Conservation (phyloP, 495 filamentous ascomycete genomes). For the Talaromyces trachyspermus region DNA sequence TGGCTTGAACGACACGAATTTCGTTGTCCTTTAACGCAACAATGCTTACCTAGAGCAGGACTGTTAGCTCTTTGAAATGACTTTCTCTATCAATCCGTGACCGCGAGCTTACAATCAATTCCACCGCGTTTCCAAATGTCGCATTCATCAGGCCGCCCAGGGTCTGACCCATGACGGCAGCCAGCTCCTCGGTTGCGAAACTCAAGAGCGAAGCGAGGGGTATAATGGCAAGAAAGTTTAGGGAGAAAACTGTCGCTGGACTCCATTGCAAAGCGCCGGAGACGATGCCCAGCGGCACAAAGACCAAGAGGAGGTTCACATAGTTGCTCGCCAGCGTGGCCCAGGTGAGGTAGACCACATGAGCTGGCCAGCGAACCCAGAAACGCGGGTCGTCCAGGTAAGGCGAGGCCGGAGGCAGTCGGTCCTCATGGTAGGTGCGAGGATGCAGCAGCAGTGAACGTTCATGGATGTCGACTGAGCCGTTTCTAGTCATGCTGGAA, state of each 20-base stretch:
- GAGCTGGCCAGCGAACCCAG: conserved; percentile 52
- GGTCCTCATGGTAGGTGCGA: conserved; percentile 8
- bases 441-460: conserved; percentile 23
- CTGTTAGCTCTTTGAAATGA: conserved; percentile 5
- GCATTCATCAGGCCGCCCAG: conserved; percentile 91
- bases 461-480: conserved; percentile 23
- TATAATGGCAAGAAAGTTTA: conserved; percentile 96
- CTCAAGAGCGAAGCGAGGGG: conserved; percentile 87
- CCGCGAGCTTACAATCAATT: conserved; percentile 70
- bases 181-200: conserved; percentile 92
- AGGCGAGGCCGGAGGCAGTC: conserved; percentile 14
- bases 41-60: conserved; percentile 70
- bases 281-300: conserved; percentile 84
- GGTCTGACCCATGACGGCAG: conserved; percentile 76
- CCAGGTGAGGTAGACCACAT: conserved; percentile 43
- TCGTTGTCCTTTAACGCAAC: conserved; percentile 79
- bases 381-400: conserved; percentile 29
- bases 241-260: conserved; percentile 67
- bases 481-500: conserved; percentile 17
- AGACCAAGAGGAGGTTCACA: conserved; percentile 80
- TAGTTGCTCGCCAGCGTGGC: conserved; percentile 56
- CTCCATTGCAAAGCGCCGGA: conserved; percentile 66
- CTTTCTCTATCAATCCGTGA: conserved; percentile 5
- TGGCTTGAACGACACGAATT: conserved; percentile 92
- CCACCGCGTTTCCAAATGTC: conserved; percentile 96